A percentile compares a stretch with the other conserved stretches of the same genome.
These are phyloP conservation scores for Trichoderma simmonsii DNA, from an alignment of 2,329 filamentous ascomycete species.

Conservation along the genomic window DNA sequence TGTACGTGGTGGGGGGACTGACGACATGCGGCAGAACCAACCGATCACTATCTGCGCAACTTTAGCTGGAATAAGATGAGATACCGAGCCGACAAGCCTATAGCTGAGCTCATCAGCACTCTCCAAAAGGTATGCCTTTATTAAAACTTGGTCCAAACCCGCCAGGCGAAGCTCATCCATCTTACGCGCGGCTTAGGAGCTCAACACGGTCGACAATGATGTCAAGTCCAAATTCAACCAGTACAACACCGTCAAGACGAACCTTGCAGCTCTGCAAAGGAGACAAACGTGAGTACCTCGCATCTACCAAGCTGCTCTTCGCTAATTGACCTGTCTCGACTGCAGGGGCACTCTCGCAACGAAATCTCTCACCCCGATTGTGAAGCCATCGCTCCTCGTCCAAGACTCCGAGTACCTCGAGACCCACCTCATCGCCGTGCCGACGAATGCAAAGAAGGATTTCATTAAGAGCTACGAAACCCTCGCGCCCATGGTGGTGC, in stretches of 20 bases:
- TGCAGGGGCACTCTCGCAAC: constrained; percentile 84
- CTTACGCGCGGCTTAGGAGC: constrained; percentile 56
- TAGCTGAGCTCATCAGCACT: constrained; percentile 80
- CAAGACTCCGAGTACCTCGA: constrained; percentile 95
- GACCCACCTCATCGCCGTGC: constrained; percentile 90
- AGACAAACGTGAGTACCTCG: constrained; percentile 71
- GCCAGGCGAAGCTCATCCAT: background rate
- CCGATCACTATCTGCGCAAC: constrained; percentile 83
- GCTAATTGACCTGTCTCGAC: background rate
- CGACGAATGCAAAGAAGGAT: constrained; percentile 75
- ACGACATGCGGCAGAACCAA: constrained; percentile 65
- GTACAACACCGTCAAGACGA: constrained; percentile 88
- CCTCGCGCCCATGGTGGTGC: constrained; percentile 85
- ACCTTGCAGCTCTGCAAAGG: constrained; percentile 74
- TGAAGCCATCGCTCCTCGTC: constrained; percentile 75
- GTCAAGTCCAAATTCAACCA: constrained; percentile 92
- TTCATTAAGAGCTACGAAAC: constrained; percentile 90
- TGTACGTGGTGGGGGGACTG: constrained; percentile 21
- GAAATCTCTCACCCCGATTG: constrained; percentile 86
- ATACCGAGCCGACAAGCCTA: constrained; percentile 87
- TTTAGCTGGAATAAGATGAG: constrained; percentile 98
- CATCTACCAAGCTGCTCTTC: background rate
- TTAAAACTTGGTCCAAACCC: background rate
- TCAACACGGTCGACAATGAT: constrained; percentile 89
- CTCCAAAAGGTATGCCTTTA: constrained; percentile 69